Evolutionary conservation across 352 stramenopile species (phyloP).

Genomic region (Phytophthora pluvialis): DNA sequence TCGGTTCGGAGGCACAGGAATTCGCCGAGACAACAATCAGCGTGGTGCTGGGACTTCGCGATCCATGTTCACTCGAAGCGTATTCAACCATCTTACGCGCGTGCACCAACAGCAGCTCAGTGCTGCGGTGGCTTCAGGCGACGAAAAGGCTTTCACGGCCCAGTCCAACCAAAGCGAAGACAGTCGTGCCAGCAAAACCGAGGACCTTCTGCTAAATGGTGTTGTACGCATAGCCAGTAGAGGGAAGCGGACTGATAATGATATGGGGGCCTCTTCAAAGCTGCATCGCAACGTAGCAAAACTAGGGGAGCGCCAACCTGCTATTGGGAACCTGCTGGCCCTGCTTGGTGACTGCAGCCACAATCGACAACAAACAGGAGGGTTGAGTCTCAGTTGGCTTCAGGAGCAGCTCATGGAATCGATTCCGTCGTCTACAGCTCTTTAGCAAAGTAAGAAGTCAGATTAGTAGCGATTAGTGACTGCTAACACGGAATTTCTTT

Average conservation of each 20-base stretch:
- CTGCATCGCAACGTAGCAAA: slow-evolving; percentile 32
- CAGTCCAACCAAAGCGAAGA: slow-evolving; percentile 31
- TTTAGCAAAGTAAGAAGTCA: too few relatives aligned
- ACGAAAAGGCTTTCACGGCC: too few relatives aligned
- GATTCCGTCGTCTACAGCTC: slow-evolving; percentile 4
- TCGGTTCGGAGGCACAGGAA: slow-evolving; percentile 12
- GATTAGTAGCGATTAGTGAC: too few relatives aligned
- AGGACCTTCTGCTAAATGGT: slow-evolving; percentile 20
- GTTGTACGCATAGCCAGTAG: slow-evolving; percentile 8
- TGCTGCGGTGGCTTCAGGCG: not conserved
- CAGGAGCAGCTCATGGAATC: slow-evolving; percentile 18
- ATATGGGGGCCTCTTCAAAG: slow-evolving; percentile 7
- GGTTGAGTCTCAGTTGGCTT: slow-evolving; percentile 8
- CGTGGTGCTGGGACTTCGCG: not conserved
- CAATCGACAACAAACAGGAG: not conserved
- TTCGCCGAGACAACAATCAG: slow-evolving; percentile 12
- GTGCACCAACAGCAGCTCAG: slow-evolving; percentile 16
- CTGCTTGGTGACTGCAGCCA: slow-evolving; percentile 22
- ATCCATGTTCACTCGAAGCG: not conserved
- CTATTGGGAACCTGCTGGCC: slow-evolving; percentile 41
- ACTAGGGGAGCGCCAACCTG: slow-evolving; percentile 39
- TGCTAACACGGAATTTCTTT: too few relatives aligned
- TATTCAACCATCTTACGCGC: slow-evolving; percentile 20
- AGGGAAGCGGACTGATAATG: slow-evolving; percentile 1
- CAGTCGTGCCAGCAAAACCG: not conserved